A percentile compares a stretch with the other conserved stretches of the same genome.
Evolutionary conservation across 495 filamentous ascomycete genomes (phyloP).

Genomic region (Podospora anserina): DNA sequence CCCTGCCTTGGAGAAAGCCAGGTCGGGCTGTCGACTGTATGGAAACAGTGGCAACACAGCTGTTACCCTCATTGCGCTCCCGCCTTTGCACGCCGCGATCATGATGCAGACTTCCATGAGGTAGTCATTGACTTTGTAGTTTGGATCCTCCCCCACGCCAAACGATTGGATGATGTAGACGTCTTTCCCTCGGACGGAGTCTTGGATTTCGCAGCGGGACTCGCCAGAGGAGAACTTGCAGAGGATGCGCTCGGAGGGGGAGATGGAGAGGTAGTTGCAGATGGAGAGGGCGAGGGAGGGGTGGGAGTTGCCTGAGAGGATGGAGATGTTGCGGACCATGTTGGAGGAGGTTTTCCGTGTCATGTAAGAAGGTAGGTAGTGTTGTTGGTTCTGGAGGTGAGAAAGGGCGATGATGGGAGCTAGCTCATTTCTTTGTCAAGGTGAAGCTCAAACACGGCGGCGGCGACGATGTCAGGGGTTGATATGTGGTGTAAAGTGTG

Average conservation of each 20-base stretch:
- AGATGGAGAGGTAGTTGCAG: constrained; percentile 81
- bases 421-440: neutral
- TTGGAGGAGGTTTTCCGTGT: constrained; percentile 1
- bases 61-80: constrained; percentile 85
- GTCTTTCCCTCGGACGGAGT: constrained; percentile 95
- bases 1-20: constrained; percentile 92
- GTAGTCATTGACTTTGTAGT: constrained; percentile 81
- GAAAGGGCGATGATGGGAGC: neutral
- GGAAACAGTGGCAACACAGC: constrained; percentile 95
- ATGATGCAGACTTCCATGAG: constrained; percentile 94
- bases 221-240: constrained; percentile 92
- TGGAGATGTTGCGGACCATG: constrained; percentile 93
- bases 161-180: constrained; percentile 92
- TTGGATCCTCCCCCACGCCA: constrained; percentile 12
- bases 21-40: constrained; percentile 90
- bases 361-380: neutral
- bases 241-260: constrained; percentile 74
- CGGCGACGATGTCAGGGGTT: neutral
- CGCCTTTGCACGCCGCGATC: constrained; percentile 96
- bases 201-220: constrained; percentile 89
- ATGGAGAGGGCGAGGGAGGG: constrained; percentile 80
- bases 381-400: neutral
- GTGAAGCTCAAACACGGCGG: neutral
- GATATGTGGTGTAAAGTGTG: neutral
- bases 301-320: constrained; percentile 91